Evolutionary conservation across 2,329 filamentous ascomycete species (phyloP).

Genomic region (Penicillium verrucosum): DNA sequence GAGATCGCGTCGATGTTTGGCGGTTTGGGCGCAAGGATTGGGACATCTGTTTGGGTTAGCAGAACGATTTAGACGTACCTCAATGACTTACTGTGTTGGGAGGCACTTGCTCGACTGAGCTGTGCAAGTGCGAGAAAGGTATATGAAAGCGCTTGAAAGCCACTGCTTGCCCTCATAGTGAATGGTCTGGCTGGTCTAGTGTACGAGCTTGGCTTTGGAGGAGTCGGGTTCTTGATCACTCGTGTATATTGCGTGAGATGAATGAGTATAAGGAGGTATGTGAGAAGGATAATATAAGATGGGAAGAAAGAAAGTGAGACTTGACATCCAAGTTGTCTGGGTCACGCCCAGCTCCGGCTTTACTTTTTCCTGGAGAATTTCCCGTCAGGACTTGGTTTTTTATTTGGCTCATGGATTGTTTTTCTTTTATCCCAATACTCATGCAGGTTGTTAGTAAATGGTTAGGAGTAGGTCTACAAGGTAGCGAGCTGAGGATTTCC

Average conservation of each 20-base stretch:
- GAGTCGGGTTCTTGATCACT: background rate
- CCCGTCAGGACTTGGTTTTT: too few species aligned
- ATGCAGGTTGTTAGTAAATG: background rate
- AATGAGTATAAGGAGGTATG: background rate
- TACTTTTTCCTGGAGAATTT: background rate
- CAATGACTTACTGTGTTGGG: background rate
- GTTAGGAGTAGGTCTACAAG: too few species aligned
- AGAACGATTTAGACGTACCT: background rate
- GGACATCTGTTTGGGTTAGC: background rate
- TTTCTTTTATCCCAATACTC: background rate
- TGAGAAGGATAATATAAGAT: background rate
- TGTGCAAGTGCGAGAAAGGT: background rate
- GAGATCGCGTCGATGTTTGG: slow-evolving; percentile 27
- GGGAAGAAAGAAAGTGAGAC: background rate
- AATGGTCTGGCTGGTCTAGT: background rate
- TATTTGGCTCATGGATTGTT: too few species aligned
- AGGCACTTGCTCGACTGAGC: background rate
- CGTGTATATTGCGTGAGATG: background rate
- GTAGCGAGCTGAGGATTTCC: too few species aligned
- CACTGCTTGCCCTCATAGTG: background rate
- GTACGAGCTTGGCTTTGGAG: background rate
- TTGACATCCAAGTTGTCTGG: background rate
- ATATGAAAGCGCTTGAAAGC: background rate
- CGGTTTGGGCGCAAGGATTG: background rate
- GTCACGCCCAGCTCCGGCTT: background rate